phyloP scores from a whole-genome alignment of 2,329 filamentous ascomycete genomes.

The Thielaviopsis populi region DNA sequence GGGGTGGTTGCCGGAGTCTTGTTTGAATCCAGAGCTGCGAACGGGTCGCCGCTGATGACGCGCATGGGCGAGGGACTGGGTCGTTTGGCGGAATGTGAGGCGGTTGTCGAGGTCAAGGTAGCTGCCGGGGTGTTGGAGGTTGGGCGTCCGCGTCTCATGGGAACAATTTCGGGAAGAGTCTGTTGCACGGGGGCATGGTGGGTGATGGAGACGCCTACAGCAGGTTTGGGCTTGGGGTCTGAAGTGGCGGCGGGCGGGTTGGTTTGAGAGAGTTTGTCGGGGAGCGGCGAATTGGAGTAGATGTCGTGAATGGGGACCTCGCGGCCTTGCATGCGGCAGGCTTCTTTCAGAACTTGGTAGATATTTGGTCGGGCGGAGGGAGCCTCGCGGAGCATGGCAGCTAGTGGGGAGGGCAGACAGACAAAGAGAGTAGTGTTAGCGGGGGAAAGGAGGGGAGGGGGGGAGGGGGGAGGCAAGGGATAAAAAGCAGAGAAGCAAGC shows the following conservation, averaged over 20 bases:
- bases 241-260: constrained; percentile 39
- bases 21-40: constrained; percentile 70
- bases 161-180: constrained; percentile 72
- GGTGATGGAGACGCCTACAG: constrained; percentile 68
- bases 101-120: not conserved
- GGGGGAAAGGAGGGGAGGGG: no score
- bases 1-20: constrained; percentile 16
- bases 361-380: constrained; percentile 73
- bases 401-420: constrained; percentile 31
- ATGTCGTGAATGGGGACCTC: constrained; percentile 82
- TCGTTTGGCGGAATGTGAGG: constrained; percentile 7
- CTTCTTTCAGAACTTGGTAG: constrained; percentile 78
- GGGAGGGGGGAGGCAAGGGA: not conserved
- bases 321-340: constrained; percentile 75
- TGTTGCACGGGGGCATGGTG: constrained; percentile 57
- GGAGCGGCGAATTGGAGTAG: constrained; percentile 48
- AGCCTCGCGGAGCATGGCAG: constrained; percentile 78
- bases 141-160: constrained; percentile 76
- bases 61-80: constrained; percentile 54
- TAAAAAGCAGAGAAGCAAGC: no score
- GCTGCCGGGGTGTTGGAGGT: constrained; percentile 22
- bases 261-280: constrained; percentile 40
- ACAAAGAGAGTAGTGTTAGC: constrained; percentile 8
- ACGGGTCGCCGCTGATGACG: constrained; percentile 63
- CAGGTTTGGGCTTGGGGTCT: constrained; percentile 33